Base-by-base conservation (phyloP, 2,329 filamentous ascomycete species). In the Cryphonectria parasitica region DNA sequence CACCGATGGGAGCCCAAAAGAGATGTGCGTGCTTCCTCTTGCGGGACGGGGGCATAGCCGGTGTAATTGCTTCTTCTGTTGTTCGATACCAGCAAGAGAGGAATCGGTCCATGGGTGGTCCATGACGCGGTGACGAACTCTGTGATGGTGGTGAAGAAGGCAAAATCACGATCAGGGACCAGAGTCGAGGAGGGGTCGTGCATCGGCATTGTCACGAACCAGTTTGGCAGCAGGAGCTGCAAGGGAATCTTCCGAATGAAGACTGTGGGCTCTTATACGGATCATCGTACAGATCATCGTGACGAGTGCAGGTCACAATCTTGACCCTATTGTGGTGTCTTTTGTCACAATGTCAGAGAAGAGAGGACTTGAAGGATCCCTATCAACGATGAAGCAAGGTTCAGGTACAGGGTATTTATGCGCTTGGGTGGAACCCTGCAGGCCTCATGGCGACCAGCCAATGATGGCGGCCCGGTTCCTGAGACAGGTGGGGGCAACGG, bases 401-500 rank as follows among this genome's bases (percentile, higher is more conserved):
- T 60, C 31, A 28, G 58, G 19, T 8, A 22, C 58, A 31, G 58
- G 31, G 36, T 41, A 15, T 36, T 25, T 13, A 25, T n/a, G 39
- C 17, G 36, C 61, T 25, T 28, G 25, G n/a, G n/a, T 64, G 34
- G 61, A 19, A 19, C 61, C 36, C 17, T 64, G 61, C n/a, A 41
- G 61, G 61, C 39, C 36, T 64, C 61, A 58, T 19, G 25, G 25
- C 39, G 5, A 15, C 28, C 63, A 64, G 63, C 63, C 63, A 64
- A 64, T 64, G 43, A 52, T 52, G 63, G 52, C 63, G 43, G 39
- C 15, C 43, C 15, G 43, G 63, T 64, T 49, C 63, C 63, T 64
- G 63, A 64, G 43, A 64, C 63, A 43, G 43, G 63, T 49, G 61
- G 61, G 39, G 61, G 17, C 61, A 25, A 8, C 61, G n/a, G 61